Percentiles rank a stretch among this genome's conserved stretches.
Conservation (phyloP, 202 grass and related monocot species). For the Alloteropsis angusta region DNA sequence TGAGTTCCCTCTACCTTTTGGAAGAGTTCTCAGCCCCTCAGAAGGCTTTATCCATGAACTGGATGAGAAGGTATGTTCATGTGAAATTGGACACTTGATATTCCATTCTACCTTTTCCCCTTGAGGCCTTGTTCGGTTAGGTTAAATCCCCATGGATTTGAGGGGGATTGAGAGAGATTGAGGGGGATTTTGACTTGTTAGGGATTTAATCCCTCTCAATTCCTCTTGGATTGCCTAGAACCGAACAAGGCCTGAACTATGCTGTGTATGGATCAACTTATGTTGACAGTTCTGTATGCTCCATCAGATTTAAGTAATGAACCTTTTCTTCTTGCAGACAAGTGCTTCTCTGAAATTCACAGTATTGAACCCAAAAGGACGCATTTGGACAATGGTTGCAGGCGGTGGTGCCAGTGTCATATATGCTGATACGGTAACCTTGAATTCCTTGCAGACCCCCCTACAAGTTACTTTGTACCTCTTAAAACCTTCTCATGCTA, state of each 20-base stretch:
- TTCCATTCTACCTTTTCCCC: neutral
- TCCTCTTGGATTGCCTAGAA: no score
- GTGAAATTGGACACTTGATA: conserved; percentile 5
- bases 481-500: neutral
- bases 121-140: no score
- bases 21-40: conserved; percentile 75
- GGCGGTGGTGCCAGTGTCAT: conserved; percentile 98
- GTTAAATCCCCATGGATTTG: no score
- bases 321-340: conserved; percentile 58
- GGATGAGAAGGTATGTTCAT: conserved; percentile 80
- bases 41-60: conserved; percentile 87
- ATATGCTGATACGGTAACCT: conserved; percentile 84
- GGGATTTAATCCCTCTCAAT: no score
- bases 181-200: no score
- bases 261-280: neutral
- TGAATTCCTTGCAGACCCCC: conserved; percentile 9
- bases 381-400: conserved; percentile 99
- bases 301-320: neutral
- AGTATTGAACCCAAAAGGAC: conserved; percentile 88
- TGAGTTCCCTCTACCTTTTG: conserved; percentile 85
- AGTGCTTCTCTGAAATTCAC: conserved; percentile 95
- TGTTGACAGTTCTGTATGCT: neutral
- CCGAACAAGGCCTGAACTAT: neutral
- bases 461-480: neutral
- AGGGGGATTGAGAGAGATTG: no score